Evolutionary conservation across 306 rosid species (phyloP), one percentile per base, ranked within the genome.

Genomic region (Sicyos baderoa): DNA sequence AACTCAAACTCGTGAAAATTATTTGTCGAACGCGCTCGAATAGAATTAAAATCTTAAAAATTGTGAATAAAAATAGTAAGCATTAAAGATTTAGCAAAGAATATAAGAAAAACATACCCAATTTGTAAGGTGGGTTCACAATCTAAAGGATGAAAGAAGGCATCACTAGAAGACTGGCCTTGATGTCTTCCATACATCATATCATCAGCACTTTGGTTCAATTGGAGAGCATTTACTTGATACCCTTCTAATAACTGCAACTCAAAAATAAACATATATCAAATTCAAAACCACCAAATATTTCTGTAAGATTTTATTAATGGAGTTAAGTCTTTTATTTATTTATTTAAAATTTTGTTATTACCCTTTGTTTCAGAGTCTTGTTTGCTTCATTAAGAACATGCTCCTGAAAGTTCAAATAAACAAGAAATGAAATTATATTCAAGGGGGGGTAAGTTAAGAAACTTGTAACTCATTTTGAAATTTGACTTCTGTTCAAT

Each of bases 41-140:
- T 47, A 47, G 51, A 13, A 4, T 14, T 12, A 47, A 47, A 14
- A 7, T 2, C 9, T n/a, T 52, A 6, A 53, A 56, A 11, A 9
- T 11, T 4, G 13, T 0, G 9, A 22, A 55, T 0, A 62, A 17
- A 59, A 62, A 37, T 5, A 10, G 5, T 0, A 15, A 15, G 51
- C 13, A 8, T 61, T 0, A 61, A n/a, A 17, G 18, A 32, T 56
- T 48, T 18, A 51, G 9, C 3, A 27, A 9, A 53, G 42, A 52
- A 32, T 3, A 4, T n/a, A 68, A 16, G 61, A 69, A 69, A 9
- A 15, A 29, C 16, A 22, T 88, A 94, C 99, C 96, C 99, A 76
- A 90, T 90, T 75, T 90, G 96, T 74, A 94, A 77, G 8, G 97
- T 88, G 72, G 96, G 96, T 61, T 94, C 97, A 72, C 95, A 88